A percentile compares a stretch with the other conserved stretches of the same genome.
phyloP scores from a whole-genome alignment of 208 protist species.

The Leishmania braziliensis region DNA sequence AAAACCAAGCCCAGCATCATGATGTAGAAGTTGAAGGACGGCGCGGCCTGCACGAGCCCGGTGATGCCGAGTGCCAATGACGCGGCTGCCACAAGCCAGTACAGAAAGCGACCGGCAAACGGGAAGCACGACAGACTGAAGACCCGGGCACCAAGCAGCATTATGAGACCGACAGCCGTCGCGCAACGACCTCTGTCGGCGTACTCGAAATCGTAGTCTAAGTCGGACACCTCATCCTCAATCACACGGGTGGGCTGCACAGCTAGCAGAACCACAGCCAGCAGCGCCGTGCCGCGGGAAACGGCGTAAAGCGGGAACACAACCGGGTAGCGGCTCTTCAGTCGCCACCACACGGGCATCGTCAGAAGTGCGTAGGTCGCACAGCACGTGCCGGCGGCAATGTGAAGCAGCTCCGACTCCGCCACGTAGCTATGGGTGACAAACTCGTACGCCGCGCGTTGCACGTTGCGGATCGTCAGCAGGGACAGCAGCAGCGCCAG shows the following conservation, averaged over 20 bases:
- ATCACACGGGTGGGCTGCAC: conserved; percentile 47
- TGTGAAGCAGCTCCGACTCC: conserved; percentile 53
- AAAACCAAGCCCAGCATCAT: conserved; percentile 60
- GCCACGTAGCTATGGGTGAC: conserved; percentile 75
- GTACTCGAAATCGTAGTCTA: conserved; percentile 51
- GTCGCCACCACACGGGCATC: conserved; percentile 57
- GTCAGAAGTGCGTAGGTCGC: conserved; percentile 62
- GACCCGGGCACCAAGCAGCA: conserved; percentile 43
- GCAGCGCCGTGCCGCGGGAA: conserved; percentile 27
- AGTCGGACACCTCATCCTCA: conserved; percentile 25
- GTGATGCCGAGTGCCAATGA: conserved; percentile 58
- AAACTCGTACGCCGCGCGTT: conserved; percentile 82
- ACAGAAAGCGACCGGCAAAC: conserved; percentile 37
- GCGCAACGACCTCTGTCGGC: conserved; percentile 37
- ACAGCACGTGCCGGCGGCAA: conserved; percentile 54
- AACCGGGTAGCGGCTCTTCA: conserved; percentile 37
- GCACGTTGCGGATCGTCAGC: conserved; percentile 74
- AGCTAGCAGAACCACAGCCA: conserved; percentile 53
- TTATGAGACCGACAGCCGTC: conserved; percentile 37
- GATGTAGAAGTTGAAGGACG: conserved; percentile 45
- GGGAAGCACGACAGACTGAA: conserved; percentile 41
- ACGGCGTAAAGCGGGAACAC: conserved; percentile 21
- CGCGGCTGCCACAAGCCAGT: conserved; percentile 51
- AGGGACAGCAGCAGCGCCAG: conserved; percentile 36
- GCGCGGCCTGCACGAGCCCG: conserved; percentile 51